Evolutionary conservation across 805 yeast genomes (phyloP), one percentile per base, ranked within the genome.

Genomic region (Candida argentea): DNA sequence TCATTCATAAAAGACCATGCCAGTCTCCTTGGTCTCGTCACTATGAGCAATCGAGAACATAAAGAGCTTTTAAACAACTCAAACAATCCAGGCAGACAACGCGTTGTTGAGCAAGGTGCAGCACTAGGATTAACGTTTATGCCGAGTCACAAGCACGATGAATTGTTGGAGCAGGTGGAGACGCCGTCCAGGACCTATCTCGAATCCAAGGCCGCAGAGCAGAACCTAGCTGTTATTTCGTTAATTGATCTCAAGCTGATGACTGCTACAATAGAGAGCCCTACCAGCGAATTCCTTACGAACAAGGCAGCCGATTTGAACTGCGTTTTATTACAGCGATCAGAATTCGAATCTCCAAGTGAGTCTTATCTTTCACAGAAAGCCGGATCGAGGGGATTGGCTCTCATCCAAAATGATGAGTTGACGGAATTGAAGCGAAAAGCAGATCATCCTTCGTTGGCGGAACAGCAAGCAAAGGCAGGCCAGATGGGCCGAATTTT

Each of bases 1-100:
- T 53, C 46, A 0, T 54, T 46, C 25, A 34, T 67, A 11, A 44
- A 44, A 22, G 48, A 47, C 16, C 50, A 49, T 24, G 60, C 66
- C 4, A 38, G 31, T 2, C 24, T 22, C 39, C 30, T 33, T 7
- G 55, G 48, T 4, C 32, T 24, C 19, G 23, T 22, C 6, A 20
- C 39, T n/a, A 10, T 43, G 3, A 15, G 28, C 13, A 20, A 27
- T 14, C 31, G 32, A 2, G 37, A 42, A 7, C 31, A 31, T 19
- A 37, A 20, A 13, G 34, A 30, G 11, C 22, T 37, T 29, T 12
- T 28, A 16, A 29, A 20, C 19, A 36, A 33, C 24, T 40, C 41
- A 14, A 39, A 43, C 16, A 29, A 34, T 5, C 44, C 44, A 13
- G 22, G 34, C 21, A 30, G 30, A 19, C 43, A 40, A 16, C 37